Evolutionary conservation across 208 protist species (phyloP), one percentile per base, ranked within the genome.

Genomic region (Acanthamoeba castellanii): DNA sequence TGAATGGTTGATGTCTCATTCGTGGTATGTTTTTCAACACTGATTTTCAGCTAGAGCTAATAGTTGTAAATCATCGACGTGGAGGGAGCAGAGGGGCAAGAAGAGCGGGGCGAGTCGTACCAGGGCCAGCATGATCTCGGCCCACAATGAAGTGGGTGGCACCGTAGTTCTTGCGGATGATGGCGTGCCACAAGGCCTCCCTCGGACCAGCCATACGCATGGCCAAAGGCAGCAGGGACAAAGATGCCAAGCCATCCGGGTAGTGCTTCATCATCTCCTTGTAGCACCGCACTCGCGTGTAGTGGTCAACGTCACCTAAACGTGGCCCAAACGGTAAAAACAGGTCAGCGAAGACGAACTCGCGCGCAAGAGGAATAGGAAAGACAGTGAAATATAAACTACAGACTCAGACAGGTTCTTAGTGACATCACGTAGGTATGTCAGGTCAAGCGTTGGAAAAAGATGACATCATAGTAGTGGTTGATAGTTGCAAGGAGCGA

Each of bases 91-190:
- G 20, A 55, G 45, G 25, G 45, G 25, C 22, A 20, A 82, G 45
- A 25, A 20, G 45, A 82, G 30, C 9, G 78, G 9, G 25, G 52
- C 42, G 82, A 22, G 42, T 18, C 84, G 61, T n/a, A 70, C 70
- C 61, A 92, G 97, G 97, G 50, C 98, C 98, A 16, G 98, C 98
- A 89, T 98, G 98, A 94, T 98, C 98, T 70, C 98, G 97, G 42
- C 98, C 98, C 74, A 98, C 97, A 95, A 98, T 98, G 84, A 98
- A 98, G 96, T 98, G 98, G 14, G 97, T 98, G 93, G 96, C 98
- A 32, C 98, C 98, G 93, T 97, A 98, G 96, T 98, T 98, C 96
- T 98, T 98, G 78, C 98, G 96, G 37, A 98, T 97, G 78, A 98
- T 95, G 57, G 98, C 97, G 94, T 98, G 98, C 96, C 97, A 97